These are phyloP conservation scores for Fusarium illudens DNA, from an alignment of 2,329 filamentous ascomycete species.

Conservation along the genomic window DNA sequence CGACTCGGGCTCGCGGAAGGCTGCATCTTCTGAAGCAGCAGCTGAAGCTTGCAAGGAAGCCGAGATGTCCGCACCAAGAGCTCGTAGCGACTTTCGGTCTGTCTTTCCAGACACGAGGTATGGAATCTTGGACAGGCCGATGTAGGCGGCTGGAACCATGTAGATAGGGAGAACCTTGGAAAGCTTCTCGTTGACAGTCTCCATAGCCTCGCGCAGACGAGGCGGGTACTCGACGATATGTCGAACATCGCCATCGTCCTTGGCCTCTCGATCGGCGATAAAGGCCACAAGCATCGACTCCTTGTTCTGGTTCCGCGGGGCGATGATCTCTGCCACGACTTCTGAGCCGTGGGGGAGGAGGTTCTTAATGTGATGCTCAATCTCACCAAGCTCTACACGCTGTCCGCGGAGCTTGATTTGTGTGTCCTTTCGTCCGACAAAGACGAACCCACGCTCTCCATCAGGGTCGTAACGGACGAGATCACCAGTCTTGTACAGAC, in stretches of 20 bases:
- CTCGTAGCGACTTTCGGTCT: slow-evolving; percentile 35
- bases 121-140: slow-evolving; percentile 35
- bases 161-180: slow-evolving; percentile 35
- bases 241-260: slow-evolving; percentile 19
- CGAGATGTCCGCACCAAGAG: slow-evolving; percentile 33
- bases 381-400: slow-evolving; percentile 67
- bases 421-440: slow-evolving; percentile 71
- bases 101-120: slow-evolving; percentile 41
- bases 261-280: slow-evolving; percentile 34
- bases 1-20: slow-evolving; percentile 25
- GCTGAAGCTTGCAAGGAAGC: slow-evolving; percentile 27
- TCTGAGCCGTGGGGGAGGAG: slow-evolving; percentile 51
- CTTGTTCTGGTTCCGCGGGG: slow-evolving; percentile 46
- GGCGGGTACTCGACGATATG: slow-evolving; percentile 31
- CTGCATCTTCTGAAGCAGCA: neutral
- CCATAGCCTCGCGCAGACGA: slow-evolving; percentile 29
- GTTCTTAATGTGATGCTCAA: slow-evolving; percentile 58
- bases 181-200: slow-evolving; percentile 29
- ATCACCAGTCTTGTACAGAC: slow-evolving; percentile 69
- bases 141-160: slow-evolving; percentile 37
- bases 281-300: slow-evolving; percentile 41
- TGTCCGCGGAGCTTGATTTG: slow-evolving; percentile 74
- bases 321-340: slow-evolving; percentile 60
- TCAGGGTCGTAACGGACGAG: slow-evolving; percentile 63
- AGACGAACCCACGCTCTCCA: slow-evolving; percentile 62